Evolutionary conservation across 179 eudicot species (phyloP).

Genomic region (Amaranthus tricolor): DNA sequence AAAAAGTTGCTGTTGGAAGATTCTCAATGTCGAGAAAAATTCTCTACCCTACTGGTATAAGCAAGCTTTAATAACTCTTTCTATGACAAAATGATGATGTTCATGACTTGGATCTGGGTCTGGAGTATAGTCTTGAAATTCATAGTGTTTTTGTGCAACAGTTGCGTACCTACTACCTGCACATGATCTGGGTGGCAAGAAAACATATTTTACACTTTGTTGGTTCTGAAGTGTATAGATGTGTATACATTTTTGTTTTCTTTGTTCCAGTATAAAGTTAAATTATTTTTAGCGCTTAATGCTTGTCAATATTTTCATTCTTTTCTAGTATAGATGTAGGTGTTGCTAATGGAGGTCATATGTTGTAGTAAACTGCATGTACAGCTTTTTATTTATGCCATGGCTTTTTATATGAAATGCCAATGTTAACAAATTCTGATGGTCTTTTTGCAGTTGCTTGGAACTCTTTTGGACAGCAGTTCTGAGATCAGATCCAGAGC

Average conservation of each 20-base stretch:
- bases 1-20: background rate
- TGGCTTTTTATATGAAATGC: background rate
- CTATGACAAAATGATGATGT: background rate
- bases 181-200: background rate
- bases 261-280: background rate
- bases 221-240: background rate
- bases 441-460: constrained; percentile 55
- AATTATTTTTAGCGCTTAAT: background rate
- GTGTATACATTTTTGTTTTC: background rate
- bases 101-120: background rate
- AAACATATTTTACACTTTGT: background rate
- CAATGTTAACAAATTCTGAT: background rate
- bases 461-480: constrained; percentile 53
- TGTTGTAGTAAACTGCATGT: background rate
- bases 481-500: constrained; percentile 55
- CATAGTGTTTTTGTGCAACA: background rate
- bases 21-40: background rate
- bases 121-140: background rate
- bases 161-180: too few species aligned
- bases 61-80: background rate
- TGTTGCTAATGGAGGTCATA: background rate
- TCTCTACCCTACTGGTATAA: background rate
- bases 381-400: background rate
- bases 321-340: background rate
- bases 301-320: background rate